A percentile compares a stretch with the other conserved stretches of the same genome.
Evolutionary conservation across 1,284 basidiomycete species (phyloP).

Genomic region (Tilletia walkeri): DNA sequence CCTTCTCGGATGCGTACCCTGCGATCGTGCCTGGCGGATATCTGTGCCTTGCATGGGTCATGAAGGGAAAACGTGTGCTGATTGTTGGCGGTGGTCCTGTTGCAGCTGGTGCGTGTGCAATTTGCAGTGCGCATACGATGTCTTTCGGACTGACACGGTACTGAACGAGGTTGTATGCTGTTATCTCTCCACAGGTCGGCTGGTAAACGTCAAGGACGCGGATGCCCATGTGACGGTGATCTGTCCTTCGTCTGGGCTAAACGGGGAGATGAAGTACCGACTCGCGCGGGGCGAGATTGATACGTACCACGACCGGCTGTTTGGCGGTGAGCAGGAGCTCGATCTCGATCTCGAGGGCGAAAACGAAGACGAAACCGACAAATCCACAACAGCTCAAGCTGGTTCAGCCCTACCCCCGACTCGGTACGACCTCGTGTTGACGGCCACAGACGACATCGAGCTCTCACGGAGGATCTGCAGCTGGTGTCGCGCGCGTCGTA

Average conservation of each 20-base stretch:
- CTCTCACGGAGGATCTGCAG: conserved; percentile 70
- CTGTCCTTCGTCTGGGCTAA: conserved; percentile 45
- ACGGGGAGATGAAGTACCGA: conserved; percentile 47
- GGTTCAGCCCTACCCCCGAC: too few relatives aligned
- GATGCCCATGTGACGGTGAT: conserved; percentile 52
- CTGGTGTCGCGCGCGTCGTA: conserved; percentile 68
- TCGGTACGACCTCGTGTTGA: conserved; percentile 81
- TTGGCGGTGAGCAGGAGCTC: conserved; percentile 25
- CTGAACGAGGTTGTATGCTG: neutral
- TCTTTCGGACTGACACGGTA: neutral
- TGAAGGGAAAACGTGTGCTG: conserved; percentile 75
- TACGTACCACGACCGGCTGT: conserved; percentile 55
- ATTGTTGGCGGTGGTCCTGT: conserved; percentile 87
- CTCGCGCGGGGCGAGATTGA: conserved; percentile 28
- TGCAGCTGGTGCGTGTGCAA: conserved; percentile 63
- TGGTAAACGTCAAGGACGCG: conserved; percentile 53
- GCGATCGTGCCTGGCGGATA: conserved; percentile 64
- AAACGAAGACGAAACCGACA: neutral
- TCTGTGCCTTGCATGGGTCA: conserved; percentile 80
- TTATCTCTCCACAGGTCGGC: conserved; percentile 28
- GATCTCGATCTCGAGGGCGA: conserved; percentile 55
- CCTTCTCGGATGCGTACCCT: conserved; percentile 30
- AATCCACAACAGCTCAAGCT: neutral
- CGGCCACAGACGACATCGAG: conserved; percentile 82
- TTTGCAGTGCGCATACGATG: neutral